A percentile compares a stretch with the other conserved stretches of the same genome.
These are phyloP conservation scores for Magnolia kwangsiensis DNA, from an alignment of 164 flowering plant genomes.

Conservation along the genomic window DNA sequence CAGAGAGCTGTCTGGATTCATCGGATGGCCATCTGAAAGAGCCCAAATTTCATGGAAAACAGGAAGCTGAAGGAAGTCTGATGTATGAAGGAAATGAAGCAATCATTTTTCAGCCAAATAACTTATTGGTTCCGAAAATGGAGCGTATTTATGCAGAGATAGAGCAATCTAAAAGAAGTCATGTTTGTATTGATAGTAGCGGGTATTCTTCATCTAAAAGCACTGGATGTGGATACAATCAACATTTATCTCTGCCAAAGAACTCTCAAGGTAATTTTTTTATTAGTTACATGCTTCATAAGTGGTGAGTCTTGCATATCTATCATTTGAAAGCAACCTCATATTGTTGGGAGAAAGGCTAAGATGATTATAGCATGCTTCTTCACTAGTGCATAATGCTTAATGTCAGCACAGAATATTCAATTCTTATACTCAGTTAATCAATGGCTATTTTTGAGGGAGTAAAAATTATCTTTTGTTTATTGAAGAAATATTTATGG, in stretches of 20 bases:
- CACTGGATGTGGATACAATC: conserved; percentile 5
- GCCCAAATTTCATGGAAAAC: conserved; percentile 10
- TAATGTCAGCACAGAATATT: background rate
- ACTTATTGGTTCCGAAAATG: conserved; percentile 4
- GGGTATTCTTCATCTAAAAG: conserved; percentile 5
- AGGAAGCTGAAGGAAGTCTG: conserved; percentile 20
- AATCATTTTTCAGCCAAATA: background rate
- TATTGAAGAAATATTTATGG: background rate
- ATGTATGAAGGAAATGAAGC: conserved; percentile 26
- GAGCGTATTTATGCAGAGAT: conserved; percentile 5
- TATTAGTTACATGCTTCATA: background rate
- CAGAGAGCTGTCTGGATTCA: conserved; percentile 2
- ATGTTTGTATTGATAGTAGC: conserved; percentile 2
- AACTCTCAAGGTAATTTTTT: background rate
- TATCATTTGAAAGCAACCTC: background rate
- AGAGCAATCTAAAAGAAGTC: conserved; percentile 11
- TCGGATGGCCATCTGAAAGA: background rate
- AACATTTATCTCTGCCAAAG: background rate
- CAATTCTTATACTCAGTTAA: background rate
- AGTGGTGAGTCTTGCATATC: background rate
- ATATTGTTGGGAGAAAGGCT: background rate
- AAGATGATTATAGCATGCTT: conserved; percentile 7
- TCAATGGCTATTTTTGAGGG: background rate
- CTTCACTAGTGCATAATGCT: background rate
- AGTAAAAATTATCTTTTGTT: background rate